Conservation (phyloP, 2,329 filamentous ascomycete species). For the Keithomyces neogunnii region DNA sequence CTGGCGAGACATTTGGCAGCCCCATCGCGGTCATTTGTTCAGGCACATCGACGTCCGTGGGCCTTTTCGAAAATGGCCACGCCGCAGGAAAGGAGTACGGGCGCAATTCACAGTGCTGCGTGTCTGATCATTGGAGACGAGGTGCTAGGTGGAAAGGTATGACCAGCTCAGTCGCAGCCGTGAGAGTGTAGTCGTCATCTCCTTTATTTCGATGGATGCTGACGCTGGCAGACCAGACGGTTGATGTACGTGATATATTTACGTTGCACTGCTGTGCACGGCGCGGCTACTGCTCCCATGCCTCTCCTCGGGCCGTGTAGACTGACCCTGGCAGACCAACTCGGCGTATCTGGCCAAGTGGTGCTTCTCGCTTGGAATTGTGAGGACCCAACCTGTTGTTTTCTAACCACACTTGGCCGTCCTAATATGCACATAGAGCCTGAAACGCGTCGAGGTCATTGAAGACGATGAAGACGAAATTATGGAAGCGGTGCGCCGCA, state of each 20-base stretch:
- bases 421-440: slow-evolving; percentile 33
- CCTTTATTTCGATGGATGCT: background rate
- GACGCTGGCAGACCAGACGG: slow-evolving; percentile 24
- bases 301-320: background rate
- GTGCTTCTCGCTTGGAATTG: slow-evolving; percentile 54
- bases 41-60: slow-evolving; percentile 15
- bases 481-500: slow-evolving; percentile 73
- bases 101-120: slow-evolving; percentile 78
- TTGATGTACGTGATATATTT: slow-evolving; percentile 27
- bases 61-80: slow-evolving; percentile 30
- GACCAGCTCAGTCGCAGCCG: slow-evolving; percentile 12
- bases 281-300: background rate
- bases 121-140: slow-evolving; percentile 97
- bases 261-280: background rate
- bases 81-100: slow-evolving; percentile 42
- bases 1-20: slow-evolving; percentile 58
- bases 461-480: slow-evolving; percentile 89
- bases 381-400: slow-evolving; percentile 21
- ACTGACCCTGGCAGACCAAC: slow-evolving; percentile 42
- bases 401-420: background rate
- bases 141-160: slow-evolving; percentile 86
- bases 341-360: slow-evolving; percentile 57
- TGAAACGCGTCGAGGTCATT: slow-evolving; percentile 88
- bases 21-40: slow-evolving; percentile 21
- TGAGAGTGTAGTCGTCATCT: background rate